phyloP scores from a whole-genome alignment of 495 filamentous ascomycete species.

The Parathielavia hyrcaniae region DNA sequence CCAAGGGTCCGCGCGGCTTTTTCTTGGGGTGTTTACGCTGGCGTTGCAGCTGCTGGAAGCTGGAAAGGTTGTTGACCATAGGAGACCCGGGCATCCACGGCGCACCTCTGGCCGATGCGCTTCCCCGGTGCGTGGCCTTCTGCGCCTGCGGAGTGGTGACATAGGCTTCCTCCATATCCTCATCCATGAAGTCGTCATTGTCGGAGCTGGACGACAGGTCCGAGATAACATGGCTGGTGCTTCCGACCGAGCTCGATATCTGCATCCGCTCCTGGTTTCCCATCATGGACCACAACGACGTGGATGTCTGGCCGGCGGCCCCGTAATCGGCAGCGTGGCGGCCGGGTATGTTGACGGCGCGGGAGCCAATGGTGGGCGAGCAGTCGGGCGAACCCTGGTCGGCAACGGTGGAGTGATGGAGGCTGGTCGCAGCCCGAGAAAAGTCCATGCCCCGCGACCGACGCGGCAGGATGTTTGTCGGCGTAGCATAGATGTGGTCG shows the following conservation, averaged over 20 bases:
- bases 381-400: constrained; percentile 89
- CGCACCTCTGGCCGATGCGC: constrained; percentile 47
- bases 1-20: constrained; percentile 33
- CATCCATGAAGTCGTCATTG: constrained; percentile 72
- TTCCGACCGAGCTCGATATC: constrained; percentile 80
- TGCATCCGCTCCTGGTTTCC: constrained; percentile 58
- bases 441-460: constrained; percentile 85
- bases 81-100: constrained; percentile 55
- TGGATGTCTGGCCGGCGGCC: constrained; percentile 34
- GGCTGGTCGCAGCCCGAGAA: constrained; percentile 85
- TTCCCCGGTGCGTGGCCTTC: constrained; percentile 40
- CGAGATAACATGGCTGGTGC: constrained; percentile 69
- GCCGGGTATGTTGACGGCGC: constrained; percentile 70
- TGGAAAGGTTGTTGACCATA: constrained; percentile 63
- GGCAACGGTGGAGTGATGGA: constrained; percentile 92
- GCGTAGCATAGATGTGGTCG: constrained; percentile 69
- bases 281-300: constrained; percentile 45
- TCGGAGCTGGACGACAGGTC: constrained; percentile 73
- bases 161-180: constrained; percentile 73
- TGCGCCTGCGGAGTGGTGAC: constrained; percentile 61
- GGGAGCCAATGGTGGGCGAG: constrained; percentile 74
- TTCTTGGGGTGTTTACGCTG: constrained; percentile 51
- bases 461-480: constrained; percentile 71
- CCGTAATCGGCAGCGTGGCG: constrained; percentile 35
- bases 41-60: constrained; percentile 71